Evolutionary conservation across 306 rosid species (phyloP).

Genomic region (Acacia confusa): DNA sequence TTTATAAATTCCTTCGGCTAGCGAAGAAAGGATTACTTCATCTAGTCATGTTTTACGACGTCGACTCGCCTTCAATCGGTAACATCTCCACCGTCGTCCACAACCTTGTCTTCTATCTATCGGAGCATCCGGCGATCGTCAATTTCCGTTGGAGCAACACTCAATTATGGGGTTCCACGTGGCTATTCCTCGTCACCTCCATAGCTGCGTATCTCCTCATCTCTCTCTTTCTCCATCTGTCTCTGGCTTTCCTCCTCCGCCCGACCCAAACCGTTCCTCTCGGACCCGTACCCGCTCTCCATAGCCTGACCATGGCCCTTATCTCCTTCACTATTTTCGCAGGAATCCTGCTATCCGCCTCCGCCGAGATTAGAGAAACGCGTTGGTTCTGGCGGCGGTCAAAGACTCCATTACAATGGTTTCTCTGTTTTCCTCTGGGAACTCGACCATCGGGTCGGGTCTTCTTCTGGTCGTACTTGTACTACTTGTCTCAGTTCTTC

Average conservation of each 20-base stretch:
- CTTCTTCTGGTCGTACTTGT: constrained; percentile 91
- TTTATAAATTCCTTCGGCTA: neutral
- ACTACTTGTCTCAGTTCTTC: constrained; percentile 66
- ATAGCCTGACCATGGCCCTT: constrained; percentile 68
- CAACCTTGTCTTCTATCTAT: constrained; percentile 52
- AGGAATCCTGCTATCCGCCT: constrained; percentile 66
- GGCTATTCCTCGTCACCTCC: neutral
- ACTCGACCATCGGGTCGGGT: constrained; percentile 88
- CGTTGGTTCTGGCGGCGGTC: constrained; percentile 86
- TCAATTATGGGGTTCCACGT: neutral
- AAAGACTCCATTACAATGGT: constrained; percentile 77
- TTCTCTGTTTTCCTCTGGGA: constrained; percentile 81
- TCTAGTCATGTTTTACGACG: neutral
- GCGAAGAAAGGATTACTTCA: neutral
- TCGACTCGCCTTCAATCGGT: constrained; percentile 1
- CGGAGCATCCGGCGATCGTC: constrained; percentile 82
- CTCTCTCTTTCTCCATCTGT: constrained; percentile 36
- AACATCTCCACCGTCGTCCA: constrained; percentile 12
- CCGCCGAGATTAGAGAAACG: constrained; percentile 80
- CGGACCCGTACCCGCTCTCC: constrained; percentile 74
- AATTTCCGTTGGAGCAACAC: constrained; percentile 75
- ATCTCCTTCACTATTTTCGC: constrained; percentile 68
- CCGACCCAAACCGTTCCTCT: constrained; percentile 51
- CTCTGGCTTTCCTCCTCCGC: constrained; percentile 40
- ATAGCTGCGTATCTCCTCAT: neutral